A percentile compares a stretch with the other conserved stretches of the same genome.
Evolutionary conservation across 2,329 filamentous ascomycete genomes (phyloP).

Genomic region (Purpureocillium lavendulum): DNA sequence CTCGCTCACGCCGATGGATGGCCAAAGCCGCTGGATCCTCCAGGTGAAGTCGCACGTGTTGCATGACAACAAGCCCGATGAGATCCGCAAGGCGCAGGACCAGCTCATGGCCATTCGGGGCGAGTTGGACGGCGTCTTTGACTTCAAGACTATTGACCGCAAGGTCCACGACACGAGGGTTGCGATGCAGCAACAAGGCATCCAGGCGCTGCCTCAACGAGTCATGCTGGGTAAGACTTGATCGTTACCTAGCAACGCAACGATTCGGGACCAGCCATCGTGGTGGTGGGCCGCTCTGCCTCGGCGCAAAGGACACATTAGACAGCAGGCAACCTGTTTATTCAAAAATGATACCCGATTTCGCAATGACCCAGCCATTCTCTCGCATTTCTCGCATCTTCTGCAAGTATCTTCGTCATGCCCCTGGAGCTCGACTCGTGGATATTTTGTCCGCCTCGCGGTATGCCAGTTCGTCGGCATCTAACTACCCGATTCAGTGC

Average conservation of each 20-base stretch:
- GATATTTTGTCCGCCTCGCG: too few relatives aligned
- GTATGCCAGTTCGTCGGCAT: too few relatives aligned
- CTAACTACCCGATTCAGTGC: too few relatives aligned
- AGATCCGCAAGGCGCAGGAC: conserved; percentile 46
- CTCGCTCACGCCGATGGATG: conserved; percentile 37
- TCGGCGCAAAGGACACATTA: too few relatives aligned
- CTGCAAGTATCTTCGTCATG: too few relatives aligned
- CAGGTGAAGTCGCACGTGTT: conserved; percentile 43
- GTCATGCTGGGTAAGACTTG: conserved; percentile 24
- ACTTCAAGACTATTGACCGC: conserved; percentile 43
- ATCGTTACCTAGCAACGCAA: background rate
- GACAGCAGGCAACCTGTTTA: too few relatives aligned
- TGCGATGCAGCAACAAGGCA: conserved; percentile 25
- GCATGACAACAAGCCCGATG: conserved; percentile 50
- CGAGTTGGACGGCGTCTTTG: conserved; percentile 43
- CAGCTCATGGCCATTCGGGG: conserved; percentile 35
- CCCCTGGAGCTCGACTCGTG: too few relatives aligned
- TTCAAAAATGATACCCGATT: too few relatives aligned
- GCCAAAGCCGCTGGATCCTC: conserved; percentile 45
- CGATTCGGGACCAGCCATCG: too few relatives aligned
- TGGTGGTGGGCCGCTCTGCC: too few relatives aligned
- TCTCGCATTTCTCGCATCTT: too few relatives aligned
- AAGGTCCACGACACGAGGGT: conserved; percentile 45
- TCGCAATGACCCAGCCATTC: too few relatives aligned
- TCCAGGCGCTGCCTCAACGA: conserved; percentile 29